These are phyloP conservation scores for Hymenoscyphus scutula DNA, from an alignment of 2,329 filamentous ascomycete species.

Conservation along the genomic window DNA sequence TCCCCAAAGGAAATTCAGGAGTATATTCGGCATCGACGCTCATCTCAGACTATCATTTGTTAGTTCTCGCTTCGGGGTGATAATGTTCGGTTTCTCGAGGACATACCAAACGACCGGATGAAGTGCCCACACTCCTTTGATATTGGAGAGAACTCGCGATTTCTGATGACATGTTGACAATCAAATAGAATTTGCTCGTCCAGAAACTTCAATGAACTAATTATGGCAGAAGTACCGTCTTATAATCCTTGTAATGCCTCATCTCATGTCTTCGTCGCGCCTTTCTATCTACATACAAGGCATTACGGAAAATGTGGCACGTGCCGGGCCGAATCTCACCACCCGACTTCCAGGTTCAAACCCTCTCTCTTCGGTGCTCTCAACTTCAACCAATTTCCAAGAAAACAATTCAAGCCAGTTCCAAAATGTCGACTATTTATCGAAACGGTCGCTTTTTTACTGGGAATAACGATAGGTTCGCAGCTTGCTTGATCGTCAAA, in stretches of 20 bases:
- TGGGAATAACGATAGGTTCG: conserved; percentile 7
- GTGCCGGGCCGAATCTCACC: not conserved
- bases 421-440: not conserved
- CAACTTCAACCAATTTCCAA: not conserved
- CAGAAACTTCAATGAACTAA: not conserved
- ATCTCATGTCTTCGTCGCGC: conserved; percentile 2
- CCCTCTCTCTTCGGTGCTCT: no score
- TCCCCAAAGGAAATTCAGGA: conserved; percentile 2
- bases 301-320: not conserved
- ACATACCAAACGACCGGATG: conserved; percentile 1
- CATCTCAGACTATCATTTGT: conserved; percentile 16
- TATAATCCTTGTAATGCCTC: not conserved
- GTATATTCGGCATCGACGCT: conserved; percentile 20
- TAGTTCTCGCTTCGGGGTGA: no score
- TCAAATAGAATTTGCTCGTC: not conserved
- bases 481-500: conserved; percentile 47
- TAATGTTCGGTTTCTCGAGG: not conserved
- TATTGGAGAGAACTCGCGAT: conserved; percentile 2
- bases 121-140: conserved; percentile 5
- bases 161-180: conserved; percentile 4
- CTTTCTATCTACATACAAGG: not conserved
- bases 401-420: not conserved
- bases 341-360: not conserved
- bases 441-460: not conserved
- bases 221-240: not conserved